phyloP scores from a whole-genome alignment of 805 yeast genomes.

The Candida michaelii region DNA sequence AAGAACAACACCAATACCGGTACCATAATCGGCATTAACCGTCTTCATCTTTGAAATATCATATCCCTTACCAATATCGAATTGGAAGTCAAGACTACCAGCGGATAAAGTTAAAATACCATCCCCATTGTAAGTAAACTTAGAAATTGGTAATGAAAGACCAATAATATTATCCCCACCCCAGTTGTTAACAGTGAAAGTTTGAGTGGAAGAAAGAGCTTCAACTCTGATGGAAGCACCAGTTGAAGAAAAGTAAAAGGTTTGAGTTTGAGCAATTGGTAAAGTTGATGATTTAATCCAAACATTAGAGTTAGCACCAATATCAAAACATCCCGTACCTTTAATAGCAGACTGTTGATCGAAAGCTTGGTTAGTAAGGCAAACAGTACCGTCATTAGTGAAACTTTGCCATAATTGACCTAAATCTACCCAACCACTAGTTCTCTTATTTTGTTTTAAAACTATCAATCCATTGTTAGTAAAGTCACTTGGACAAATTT shows the following conservation, averaged over 20 bases:
- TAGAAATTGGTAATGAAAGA: conserved; percentile 14
- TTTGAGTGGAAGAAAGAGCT: conserved; percentile 18
- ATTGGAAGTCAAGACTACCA: conserved; percentile 12
- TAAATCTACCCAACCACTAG: conserved; percentile 16
- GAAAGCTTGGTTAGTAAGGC: conserved; percentile 21
- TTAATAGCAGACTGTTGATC: conserved; percentile 18
- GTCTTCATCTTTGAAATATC: conserved; percentile 13
- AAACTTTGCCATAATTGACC: conserved; percentile 16
- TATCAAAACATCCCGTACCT: conserved; percentile 25
- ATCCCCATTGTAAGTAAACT: conserved; percentile 7
- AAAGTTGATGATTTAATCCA: conserved; percentile 14
- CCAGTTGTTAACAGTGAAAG: conserved; percentile 22
- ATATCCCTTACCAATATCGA: conserved; percentile 20
- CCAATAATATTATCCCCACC: conserved; percentile 16
- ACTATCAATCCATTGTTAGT: conserved; percentile 21
- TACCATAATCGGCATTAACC: conserved; percentile 16
- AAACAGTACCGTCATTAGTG: conserved; percentile 22
- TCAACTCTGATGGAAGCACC: conserved; percentile 16
- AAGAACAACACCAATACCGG: conserved; percentile 18
- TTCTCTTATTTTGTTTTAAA: conserved; percentile 21
- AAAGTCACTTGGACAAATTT: conserved; percentile 12
- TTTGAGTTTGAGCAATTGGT: conserved; percentile 14
- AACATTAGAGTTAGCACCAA: conserved; percentile 16
- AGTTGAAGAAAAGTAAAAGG: conserved; percentile 15
- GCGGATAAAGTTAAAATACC: conserved; percentile 12